Percentiles rank a stretch among this genome's conserved stretches.
Conservation (phyloP, 2,329 filamentous ascomycete species). For the Botrytis aclada region DNA sequence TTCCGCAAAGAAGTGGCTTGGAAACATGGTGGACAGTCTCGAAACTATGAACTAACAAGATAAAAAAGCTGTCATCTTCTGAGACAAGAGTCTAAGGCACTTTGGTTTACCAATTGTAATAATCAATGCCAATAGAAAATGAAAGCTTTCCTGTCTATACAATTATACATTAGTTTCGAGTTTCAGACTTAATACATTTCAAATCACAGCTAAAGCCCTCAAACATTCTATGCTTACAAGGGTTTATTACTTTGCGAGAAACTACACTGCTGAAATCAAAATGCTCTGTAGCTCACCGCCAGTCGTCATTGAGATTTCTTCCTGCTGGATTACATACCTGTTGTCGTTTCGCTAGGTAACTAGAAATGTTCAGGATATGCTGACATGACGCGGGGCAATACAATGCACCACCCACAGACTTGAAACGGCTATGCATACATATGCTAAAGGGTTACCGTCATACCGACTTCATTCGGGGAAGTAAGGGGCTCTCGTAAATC, state of each 20-base stretch:
- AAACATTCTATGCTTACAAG: not conserved
- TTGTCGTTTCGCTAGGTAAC: not conserved
- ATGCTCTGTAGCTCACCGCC: not conserved
- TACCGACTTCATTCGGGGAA: not conserved
- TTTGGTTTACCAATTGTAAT: not conserved
- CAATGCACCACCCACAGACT: not conserved
- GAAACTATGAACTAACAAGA: not conserved
- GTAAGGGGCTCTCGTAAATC: slow-evolving; percentile 14
- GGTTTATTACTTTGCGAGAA: not conserved
- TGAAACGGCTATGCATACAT: slow-evolving; percentile 3
- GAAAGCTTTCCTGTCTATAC: not conserved
- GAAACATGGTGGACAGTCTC: not conserved
- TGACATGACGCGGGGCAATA: not conserved
- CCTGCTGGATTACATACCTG: not conserved
- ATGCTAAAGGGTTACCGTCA: not conserved
- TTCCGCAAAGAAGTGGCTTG: not conserved
- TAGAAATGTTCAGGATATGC: not conserved
- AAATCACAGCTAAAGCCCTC: too few species aligned
- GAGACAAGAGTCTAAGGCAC: not conserved
- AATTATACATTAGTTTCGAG: not conserved
- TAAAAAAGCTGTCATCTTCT: not conserved
- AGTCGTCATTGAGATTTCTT: not conserved
- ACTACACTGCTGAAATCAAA: not conserved
- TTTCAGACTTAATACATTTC: too few species aligned
- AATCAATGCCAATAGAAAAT: not conserved